Conservation (phyloP, 768 basidiomycete genomes). For the Mycena albidolilacea region DNA sequence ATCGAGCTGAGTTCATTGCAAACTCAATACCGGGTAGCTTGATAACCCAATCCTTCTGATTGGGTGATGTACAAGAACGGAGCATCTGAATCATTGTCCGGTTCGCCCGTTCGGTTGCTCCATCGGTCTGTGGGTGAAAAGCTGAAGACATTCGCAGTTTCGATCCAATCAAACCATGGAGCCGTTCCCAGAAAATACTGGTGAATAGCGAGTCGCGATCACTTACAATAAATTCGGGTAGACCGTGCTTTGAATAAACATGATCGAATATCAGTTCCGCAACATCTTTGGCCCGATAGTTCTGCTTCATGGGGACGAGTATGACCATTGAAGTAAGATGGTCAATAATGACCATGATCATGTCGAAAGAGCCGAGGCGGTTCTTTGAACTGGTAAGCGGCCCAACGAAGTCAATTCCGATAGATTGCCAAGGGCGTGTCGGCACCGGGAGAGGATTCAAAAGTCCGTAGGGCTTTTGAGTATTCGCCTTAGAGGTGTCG, state of each 20-base stretch:
- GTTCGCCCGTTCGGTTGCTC: constrained; percentile 41
- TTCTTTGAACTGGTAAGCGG: constrained; percentile 44
- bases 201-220: constrained; percentile 43
- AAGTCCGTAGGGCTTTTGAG: constrained; percentile 41
- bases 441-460: constrained; percentile 35
- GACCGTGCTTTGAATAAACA: constrained; percentile 45
- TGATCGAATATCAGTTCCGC: constrained; percentile 39
- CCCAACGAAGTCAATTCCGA: constrained; percentile 54
- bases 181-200: constrained; percentile 42
- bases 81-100: constrained; percentile 6
- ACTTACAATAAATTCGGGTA: constrained; percentile 45
- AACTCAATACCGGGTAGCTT: not conserved
- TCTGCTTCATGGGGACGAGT: constrained; percentile 32
- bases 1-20: constrained; percentile 25
- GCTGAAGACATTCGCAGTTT: constrained; percentile 46
- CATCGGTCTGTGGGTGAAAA: constrained; percentile 53
- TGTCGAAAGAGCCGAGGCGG: constrained; percentile 24
- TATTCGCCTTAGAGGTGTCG: not conserved
- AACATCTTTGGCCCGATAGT: constrained; percentile 30
- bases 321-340: constrained; percentile 36
- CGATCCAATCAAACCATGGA: constrained; percentile 38
- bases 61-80: not conserved
- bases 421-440: constrained; percentile 41
- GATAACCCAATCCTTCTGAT: not conserved
- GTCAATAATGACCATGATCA: constrained; percentile 42